These are phyloP conservation scores for Flaveria robusta DNA, from an alignment of 129 eudicot genomes.

Conservation along the genomic window DNA sequence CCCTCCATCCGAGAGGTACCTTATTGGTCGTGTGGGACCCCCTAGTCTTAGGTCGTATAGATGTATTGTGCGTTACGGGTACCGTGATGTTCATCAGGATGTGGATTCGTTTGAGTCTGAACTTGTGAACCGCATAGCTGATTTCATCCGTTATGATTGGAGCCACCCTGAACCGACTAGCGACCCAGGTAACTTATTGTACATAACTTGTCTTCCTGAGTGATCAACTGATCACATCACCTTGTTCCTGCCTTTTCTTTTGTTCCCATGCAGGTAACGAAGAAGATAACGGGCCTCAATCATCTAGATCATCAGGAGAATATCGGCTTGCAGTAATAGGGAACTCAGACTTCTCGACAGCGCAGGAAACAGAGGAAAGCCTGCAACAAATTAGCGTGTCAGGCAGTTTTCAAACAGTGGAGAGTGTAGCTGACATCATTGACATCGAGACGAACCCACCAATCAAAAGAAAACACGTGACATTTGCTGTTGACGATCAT, in stretches of 20 bases:
- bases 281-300: conserved; percentile 30
- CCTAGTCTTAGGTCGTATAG: conserved; percentile 61
- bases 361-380: conserved; percentile 47
- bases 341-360: conserved; percentile 34
- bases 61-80: conserved; percentile 82
- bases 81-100: conserved; percentile 66
- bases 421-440: conserved; percentile 73
- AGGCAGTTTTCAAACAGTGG: conserved; percentile 59
- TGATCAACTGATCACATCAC: neutral
- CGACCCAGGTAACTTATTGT: conserved; percentile 29
- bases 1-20: conserved; percentile 59
- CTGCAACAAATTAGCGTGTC: conserved; percentile 71
- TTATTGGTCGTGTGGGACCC: conserved; percentile 85
- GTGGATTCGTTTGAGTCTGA: conserved; percentile 67
- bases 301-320: conserved; percentile 51
- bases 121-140: conserved; percentile 32
- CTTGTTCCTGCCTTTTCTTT: neutral
- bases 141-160: conserved; percentile 34
- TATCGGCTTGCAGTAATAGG: conserved; percentile 61
- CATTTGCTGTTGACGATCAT: conserved; percentile 50
- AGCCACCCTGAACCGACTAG: conserved; percentile 28
- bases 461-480: conserved; percentile 49
- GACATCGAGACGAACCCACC: conserved; percentile 65
- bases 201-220: neutral
- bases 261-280: conserved; percentile 30